These are phyloP conservation scores for Leccinum uliginosum DNA, from an alignment of 768 basidiomycete species.

Conservation along the genomic window DNA sequence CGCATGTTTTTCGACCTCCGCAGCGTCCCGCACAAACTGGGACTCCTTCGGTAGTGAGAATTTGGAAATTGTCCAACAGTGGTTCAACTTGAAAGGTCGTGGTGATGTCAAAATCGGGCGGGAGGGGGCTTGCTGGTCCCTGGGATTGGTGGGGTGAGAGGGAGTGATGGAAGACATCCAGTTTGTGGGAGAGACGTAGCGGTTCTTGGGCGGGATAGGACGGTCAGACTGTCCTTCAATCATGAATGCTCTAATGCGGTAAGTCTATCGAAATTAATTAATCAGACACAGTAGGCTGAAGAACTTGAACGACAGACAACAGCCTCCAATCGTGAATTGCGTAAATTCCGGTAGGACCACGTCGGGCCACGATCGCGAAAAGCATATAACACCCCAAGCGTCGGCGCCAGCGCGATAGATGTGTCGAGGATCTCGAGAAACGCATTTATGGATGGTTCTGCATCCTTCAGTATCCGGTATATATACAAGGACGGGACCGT, in stretches of 20 bases:
- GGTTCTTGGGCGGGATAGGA: constrained; percentile 47
- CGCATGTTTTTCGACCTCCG: constrained; percentile 41
- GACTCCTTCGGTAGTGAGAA: constrained; percentile 38
- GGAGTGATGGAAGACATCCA: constrained; percentile 17
- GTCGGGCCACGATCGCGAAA: constrained; percentile 62
- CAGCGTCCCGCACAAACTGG: constrained; percentile 33
- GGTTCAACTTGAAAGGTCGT: constrained; percentile 40
- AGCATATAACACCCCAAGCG: constrained; percentile 58
- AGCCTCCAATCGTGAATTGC: constrained; percentile 76
- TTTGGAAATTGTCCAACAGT: constrained; percentile 52
- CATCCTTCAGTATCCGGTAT: constrained; percentile 63
- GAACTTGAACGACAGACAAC: constrained; percentile 24
- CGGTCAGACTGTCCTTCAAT: constrained; percentile 48
- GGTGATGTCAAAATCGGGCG: constrained; percentile 44
- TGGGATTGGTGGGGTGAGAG: constrained; percentile 21
- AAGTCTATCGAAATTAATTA: constrained; percentile 30
- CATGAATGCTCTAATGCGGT: constrained; percentile 67
- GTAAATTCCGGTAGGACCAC: constrained; percentile 51
- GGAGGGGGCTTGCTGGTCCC: constrained; percentile 34
- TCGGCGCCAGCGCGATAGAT: constrained; percentile 76
- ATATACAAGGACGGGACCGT: constrained; percentile 57
- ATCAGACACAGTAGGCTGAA: neutral
- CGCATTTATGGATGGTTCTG: constrained; percentile 71
- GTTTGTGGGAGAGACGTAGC: constrained; percentile 39
- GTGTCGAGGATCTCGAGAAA: constrained; percentile 61